Evolutionary conservation across 352 stramenopile species (phyloP), one percentile per base, ranked within the genome.

Genomic region (Blastocystis sp.): DNA sequence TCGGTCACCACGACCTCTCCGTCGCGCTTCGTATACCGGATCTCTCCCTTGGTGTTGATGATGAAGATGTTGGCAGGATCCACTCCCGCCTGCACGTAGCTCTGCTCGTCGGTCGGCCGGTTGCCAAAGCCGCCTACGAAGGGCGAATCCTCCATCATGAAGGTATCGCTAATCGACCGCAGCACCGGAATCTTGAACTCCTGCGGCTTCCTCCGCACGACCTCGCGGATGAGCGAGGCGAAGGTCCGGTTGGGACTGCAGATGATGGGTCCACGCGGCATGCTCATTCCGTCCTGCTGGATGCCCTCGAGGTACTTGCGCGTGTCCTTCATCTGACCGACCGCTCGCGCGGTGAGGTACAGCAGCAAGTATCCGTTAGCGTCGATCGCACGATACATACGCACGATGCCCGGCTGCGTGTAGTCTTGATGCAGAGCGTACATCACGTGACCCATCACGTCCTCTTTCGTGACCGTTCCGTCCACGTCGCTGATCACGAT

Each of bases 391-490:
- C 63, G 36, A 27, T 81, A 81, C 69, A 81, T 81, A n/a, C 49
- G 46, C 14, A 81, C 69, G 40, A 85, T 85, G 18, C 54, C 75
- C 16, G 34, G 71, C 63, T 85, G 75, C 21, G 75, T 85, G 48
- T 76, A 85, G 53, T 85, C 75, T 40, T 76, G 57, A 40, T 85
- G 57, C 0, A 85, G 40, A 9, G 63, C 75, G 40, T 85, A 85
- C 75, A 85, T 85, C 40, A 85, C 63, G 48, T 85, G 75, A 6
- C 75, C 75, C 75, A 85, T 85, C 40, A 85, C 75, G 40, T 85
- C 75, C 48, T 76, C 63, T 21, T 61, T 75, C 16, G 75, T 85
- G 24, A 85, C 46, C n/a, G 75, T 85, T 44, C 75, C 75, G 40
- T 85, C 75, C 36, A 85, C 63, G 40, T 85, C 75, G 36, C 53